Evolutionary conservation across 345 rosid genomes (phyloP), one percentile per base, ranked within the genome.

Genomic region (Dipteronia dyeriana): DNA sequence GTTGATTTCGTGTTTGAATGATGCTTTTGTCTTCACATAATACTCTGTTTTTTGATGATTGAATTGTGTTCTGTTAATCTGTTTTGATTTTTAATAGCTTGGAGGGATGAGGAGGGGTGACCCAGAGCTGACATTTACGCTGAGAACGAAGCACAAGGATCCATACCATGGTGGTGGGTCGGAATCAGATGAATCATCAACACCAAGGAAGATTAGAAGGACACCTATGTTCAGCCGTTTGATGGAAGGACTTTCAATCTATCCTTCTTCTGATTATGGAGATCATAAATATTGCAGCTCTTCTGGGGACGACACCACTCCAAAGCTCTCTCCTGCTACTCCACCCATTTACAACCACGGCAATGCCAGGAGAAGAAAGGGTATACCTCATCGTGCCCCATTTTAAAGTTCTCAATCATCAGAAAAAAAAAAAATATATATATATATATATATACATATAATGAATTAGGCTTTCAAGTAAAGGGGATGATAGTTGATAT

Each of bases 331-430:
- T 61, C 98, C 97, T 0, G 59, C 84, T 1, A 87, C 97, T 26
- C 91, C 87, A 22, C 89, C 90, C 20, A 84, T 87, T 11, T 89
- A 79, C 90, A 90, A 85, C 65, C 91, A 90, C 76, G 71, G 82
- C 72, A 92, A 91, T 79, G 90, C 96, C 38, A 86, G 93, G 74
- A 82, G 97, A 62, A 81, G 97, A 71, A 94, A 94, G 88, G 93
- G 97, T 19, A 84, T 87, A 2, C 98, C 98, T 56, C 97, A 87
- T 71, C 96, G 98, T 20, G 92, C 98, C 43, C 97, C 98, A 20
- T 87, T 90, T 61, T 87, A 63, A 41, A 83, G 39, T 38, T 13
- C 8, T 5, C 26, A 0, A 34, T 12, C 9, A 23, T 1, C 4
- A 17, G 7, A 7, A 5, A 6, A 3, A 64, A 1, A 45, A 20